Evolutionary conservation across 2,329 filamentous ascomycete species (phyloP), one percentile per base, ranked within the genome.

Genomic region (Bretziella fagacearum): DNA sequence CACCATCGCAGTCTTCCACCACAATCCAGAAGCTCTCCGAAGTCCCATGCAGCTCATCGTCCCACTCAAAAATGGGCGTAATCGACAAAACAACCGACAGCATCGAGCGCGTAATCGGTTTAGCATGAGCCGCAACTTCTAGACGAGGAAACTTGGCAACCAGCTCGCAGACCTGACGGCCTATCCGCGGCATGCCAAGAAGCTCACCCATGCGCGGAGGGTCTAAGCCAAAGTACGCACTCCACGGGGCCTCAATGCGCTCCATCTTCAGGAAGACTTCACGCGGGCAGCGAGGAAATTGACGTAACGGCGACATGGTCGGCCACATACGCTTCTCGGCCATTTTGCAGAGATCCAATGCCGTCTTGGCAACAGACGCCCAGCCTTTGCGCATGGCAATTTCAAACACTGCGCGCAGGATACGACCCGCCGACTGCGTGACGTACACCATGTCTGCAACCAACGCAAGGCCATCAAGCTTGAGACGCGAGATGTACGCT

Each of bases 241-340:
- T 73, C 86, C 89, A 98, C 1, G 84, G 79, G 17, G 96, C 87
- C 55, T 95, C 87, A 52, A 96, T 93, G 54, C 87, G 76, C 65
- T 98, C 91, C 2, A 87, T 81, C 64, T 96, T 96, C 54, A 84
- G 79, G 42, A 96, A 68, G 46, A 96, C 84, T 50, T 96, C 89
- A 33, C 77, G 70, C 2, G 87, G 78, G 57, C 86, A 94, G 32
- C 68, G 66, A 3, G 81, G 75, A 58, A 98, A 98, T 58, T 98
- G 91, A 46, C 91, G 77, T 26, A 98, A 69, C 8, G 93, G 91
- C 30, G 85, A 84, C 91, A 96, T 98, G 4, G 89, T 96, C 11
- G 89, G 87, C 91, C 91, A 98, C 93, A 98, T 98, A 43, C 93
- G 76, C 70, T 94, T 94, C 67, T 98, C 91, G 0, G 89, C 91